Base-by-base conservation (phyloP, 2,329 filamentous ascomycete genomes). In the Pochonia chlamydosporia region DNA sequence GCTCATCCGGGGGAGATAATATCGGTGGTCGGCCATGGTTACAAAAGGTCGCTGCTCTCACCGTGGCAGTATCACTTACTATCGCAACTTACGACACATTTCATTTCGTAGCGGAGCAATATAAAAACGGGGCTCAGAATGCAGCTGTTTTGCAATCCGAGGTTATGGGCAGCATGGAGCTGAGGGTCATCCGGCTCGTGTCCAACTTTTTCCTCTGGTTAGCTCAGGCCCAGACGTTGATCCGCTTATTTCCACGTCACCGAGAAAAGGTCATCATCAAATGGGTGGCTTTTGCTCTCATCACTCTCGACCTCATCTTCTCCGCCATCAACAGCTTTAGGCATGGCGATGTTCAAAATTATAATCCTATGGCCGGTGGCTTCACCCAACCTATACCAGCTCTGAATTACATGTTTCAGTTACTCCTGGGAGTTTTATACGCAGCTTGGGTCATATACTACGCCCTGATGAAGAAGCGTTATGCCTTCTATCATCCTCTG, bases 261-360 rank as follows among this genome's bases (percentile, higher is more conserved):
- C 88, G 95, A 60, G 93, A 99, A 69, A 97, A 97, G 69, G 84
- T 97, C 44, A 88, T 97, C 55, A 99, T 99, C 70, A 97, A 97
- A 70, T 99, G 92, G 92, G 89, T 92, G 14, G 93, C 92, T 1
- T 96, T 97, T 62, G 90, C 87, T 3, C 79, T 99, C 48, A 96
- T 99, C 59, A 81, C 89, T 0, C 77, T 96, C 50, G 92, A 97
- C 63, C 84, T 92, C 37, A 82, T 91, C 10, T 99, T 99, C 65
- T 91, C 87, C 60, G 89, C 87, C 41, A 78, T 97, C 49, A 95
- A 96, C 72, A 93, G 87, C 59, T 97, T 97, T 60, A 63, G 74
- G 44, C 81, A 67, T 20, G 73, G 70, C 25, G 74, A 46, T 6
- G 33, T 37, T 78, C 43, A 76, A 71, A 6, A 33, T 43, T 48